These are phyloP conservation scores for Rhododendron kiyosumense DNA, from an alignment of 148 eudicot species.

Conservation along the genomic window DNA sequence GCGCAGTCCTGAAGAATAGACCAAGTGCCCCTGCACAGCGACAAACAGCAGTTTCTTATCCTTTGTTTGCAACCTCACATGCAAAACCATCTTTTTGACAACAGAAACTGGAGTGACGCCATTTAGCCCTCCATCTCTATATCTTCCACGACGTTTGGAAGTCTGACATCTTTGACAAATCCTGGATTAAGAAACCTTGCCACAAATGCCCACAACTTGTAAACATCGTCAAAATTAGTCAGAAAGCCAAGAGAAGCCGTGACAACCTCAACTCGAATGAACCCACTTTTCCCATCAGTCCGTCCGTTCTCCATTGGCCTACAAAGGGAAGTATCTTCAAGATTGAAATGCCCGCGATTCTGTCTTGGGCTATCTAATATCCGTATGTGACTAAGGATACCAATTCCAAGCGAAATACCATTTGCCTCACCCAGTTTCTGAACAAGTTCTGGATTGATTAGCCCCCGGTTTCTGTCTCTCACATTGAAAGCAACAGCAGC, in stretches of 20 bases:
- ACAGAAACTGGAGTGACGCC: neutral
- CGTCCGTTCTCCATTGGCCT: slow-evolving; percentile 77
- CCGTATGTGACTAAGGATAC: slow-evolving; percentile 75
- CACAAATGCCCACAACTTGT: slow-evolving; percentile 88
- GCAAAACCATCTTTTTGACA: slow-evolving; percentile 11
- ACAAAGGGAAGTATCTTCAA: slow-evolving; percentile 68
- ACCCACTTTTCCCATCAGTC: slow-evolving; percentile 58
- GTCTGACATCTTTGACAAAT: slow-evolving; percentile 55
- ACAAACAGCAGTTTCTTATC: neutral
- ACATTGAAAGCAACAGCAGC: slow-evolving; percentile 93
- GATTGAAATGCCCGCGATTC: slow-evolving; percentile 39
- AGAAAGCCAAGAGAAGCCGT: slow-evolving; percentile 92
- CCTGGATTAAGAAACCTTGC: slow-evolving; percentile 82
- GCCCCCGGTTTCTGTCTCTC: slow-evolving; percentile 55
- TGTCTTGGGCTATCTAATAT: slow-evolving; percentile 53
- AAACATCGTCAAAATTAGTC: slow-evolving; percentile 81
- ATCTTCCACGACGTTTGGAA: slow-evolving; percentile 65
- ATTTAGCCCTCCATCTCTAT: slow-evolving; percentile 30
- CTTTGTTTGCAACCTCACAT: neutral
- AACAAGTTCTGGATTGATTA: slow-evolving; percentile 73
- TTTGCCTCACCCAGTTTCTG: slow-evolving; percentile 77
- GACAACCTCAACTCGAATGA: slow-evolving; percentile 82
- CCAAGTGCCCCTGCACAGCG: neutral
- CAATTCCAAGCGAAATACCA: slow-evolving; percentile 77
- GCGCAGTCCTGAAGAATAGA: slow-evolving; percentile 1